A percentile compares a stretch with the other conserved stretches of the same genome.
Evolutionary conservation across 768 basidiomycete species (phyloP).

Genomic region (Xanthoconium stramineum): DNA sequence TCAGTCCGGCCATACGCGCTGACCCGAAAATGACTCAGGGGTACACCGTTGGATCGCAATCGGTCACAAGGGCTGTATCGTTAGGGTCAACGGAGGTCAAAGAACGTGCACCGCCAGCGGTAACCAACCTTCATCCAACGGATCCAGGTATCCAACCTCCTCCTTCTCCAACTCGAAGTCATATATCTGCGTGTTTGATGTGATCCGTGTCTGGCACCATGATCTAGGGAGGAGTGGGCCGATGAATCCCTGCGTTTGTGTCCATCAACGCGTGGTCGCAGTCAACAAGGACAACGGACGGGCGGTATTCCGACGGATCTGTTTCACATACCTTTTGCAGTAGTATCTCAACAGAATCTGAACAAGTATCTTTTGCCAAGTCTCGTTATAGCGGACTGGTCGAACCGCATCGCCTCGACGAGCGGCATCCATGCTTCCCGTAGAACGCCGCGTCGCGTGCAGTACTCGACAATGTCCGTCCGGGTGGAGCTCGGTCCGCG

Average conservation of each 20-base stretch:
- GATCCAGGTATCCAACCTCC: slow-evolving; percentile 51
- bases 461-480: slow-evolving; percentile 54
- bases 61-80: slow-evolving; percentile 1
- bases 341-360: slow-evolving; percentile 51
- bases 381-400: slow-evolving; percentile 48
- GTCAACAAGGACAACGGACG: no score
- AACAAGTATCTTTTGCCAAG: slow-evolving; percentile 53
- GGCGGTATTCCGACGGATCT: slow-evolving; percentile 1
- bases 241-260: slow-evolving; percentile 42
- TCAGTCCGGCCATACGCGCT: not conserved
- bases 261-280: no score
- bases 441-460: slow-evolving; percentile 52
- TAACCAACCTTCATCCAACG: slow-evolving; percentile 48
- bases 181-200: slow-evolving; percentile 58
- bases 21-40: slow-evolving; percentile 6
- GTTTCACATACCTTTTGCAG: slow-evolving; percentile 62
- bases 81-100: slow-evolving; percentile 1
- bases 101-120: not conserved
- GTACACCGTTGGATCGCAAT: slow-evolving; percentile 8
- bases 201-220: slow-evolving; percentile 48
- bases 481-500: slow-evolving; percentile 60
- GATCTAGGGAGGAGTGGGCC: slow-evolving; percentile 73
- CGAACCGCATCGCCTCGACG: slow-evolving; percentile 53
- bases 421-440: slow-evolving; percentile 49
- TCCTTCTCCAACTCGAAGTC: slow-evolving; percentile 54